Base-by-base conservation (phyloP, 2,329 filamentous ascomycete genomes). In the Aspergillus pseudonomiae region DNA sequence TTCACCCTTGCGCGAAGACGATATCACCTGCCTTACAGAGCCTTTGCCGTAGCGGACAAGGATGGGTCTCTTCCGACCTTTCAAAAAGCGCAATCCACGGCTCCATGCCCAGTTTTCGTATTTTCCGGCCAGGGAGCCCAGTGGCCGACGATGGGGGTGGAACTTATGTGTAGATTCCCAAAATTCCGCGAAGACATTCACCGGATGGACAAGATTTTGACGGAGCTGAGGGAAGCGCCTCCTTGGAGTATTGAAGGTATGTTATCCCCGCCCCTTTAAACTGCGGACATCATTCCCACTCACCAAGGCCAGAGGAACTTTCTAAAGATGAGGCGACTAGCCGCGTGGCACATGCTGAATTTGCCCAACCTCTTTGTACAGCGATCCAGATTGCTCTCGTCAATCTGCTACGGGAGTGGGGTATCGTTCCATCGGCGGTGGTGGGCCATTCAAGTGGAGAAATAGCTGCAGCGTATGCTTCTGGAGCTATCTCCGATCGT, bases 81-180 rank as follows among this genome's bases (percentile, higher is more conserved):
- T 16, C 46, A 60, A 24, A 63, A 61, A 19, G 41, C 48, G 9
- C 16, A 24, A 45, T 30, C 58, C 19, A 56, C 43, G 6, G n/a
- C 39, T 7, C 55, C 67, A 26, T 24, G 53, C 10, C 30, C 68
- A 14, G 61, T 57, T 2, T 74, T 76, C 39, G 66, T 75, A 3
- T 79, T 78, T 59, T 79, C 72, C 16, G 77, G 77, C 4, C 77
- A 79, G 57, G 77, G 77, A 1, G 73, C 77, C 3, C 76, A 79
- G 45, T 79, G 74, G 71, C 45, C 67, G 1, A 65, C 55, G 0
- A 79, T 79, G 77, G 77, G 75, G 2, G 55, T 57, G 34, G 67
- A 70, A 19, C 65, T 79, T 5, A 48, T 78, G 28, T 16, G 46
- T 4, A 32, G 5, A 12, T 72, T 70, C 55, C 26, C 56, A 6